Evolutionary conservation across 1,284 basidiomycete species (phyloP).

Genomic region (Tremellales sp.): DNA sequence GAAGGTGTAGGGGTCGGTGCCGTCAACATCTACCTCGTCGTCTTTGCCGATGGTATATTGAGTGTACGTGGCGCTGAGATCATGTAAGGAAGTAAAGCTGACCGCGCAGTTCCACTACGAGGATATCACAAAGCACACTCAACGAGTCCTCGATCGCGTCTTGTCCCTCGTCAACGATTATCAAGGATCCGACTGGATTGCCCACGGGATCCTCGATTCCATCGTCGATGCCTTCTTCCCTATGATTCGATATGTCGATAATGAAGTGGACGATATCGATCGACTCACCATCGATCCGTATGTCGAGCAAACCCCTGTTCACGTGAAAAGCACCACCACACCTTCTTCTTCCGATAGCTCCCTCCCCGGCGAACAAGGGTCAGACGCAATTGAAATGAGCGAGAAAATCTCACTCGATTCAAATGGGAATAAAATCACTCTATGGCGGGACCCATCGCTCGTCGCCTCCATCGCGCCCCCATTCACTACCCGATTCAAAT

Average conservation of each 20-base stretch:
- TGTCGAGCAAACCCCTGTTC: constrained; percentile 1
- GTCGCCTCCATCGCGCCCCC: not conserved
- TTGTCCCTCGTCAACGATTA: constrained; percentile 54
- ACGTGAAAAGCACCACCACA: not conserved
- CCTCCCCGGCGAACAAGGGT: not conserved
- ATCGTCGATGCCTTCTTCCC: constrained; percentile 94
- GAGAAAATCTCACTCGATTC: constrained; percentile 5
- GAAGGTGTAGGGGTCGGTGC: constrained; percentile 65
- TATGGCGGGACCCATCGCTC: no score
- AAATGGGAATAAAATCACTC: not conserved
- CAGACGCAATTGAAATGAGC: constrained; percentile 15
- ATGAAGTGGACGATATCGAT: constrained; percentile 76
- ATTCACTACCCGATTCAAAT: no score
- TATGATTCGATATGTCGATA: constrained; percentile 74
- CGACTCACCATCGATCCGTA: constrained; percentile 57
- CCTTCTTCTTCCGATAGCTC: not conserved
- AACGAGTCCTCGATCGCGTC: constrained; percentile 70
- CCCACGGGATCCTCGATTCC: constrained; percentile 87
- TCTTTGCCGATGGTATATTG: constrained; percentile 85
- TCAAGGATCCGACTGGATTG: constrained; percentile 82
- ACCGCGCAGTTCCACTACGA: constrained; percentile 78
- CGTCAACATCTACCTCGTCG: constrained; percentile 81
- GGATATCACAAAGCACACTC: constrained; percentile 81
- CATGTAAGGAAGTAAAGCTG: no score
- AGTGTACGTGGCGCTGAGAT: constrained; percentile 70